Evolutionary conservation across 2,329 filamentous ascomycete species (phyloP), one percentile per base, ranked within the genome.

Genomic region (Tolypocladium capitatum): DNA sequence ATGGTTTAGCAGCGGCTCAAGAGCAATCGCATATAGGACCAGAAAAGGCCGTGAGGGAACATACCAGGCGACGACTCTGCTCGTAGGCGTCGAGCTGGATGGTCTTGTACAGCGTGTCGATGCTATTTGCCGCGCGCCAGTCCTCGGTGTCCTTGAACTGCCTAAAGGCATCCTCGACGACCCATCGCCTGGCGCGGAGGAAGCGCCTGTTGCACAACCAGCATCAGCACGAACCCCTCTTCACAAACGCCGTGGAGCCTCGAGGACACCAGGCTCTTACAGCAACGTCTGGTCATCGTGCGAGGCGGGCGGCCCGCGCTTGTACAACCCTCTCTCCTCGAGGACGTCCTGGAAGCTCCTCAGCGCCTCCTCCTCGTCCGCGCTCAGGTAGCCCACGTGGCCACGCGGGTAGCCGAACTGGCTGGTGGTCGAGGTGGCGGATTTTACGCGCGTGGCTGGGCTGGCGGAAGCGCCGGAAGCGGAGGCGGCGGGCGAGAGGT

Each of bases 71-170:
- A 49, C 84, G 75, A 51, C 86, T 84, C 59, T 84, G 75, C 65
- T 95, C 88, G 62, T 90, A 96, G 48, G 88, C 83, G 2, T 86
- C 78, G 21, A 90, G 68, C 50, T 94, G 87, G 58, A 96, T 94
- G 31, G 85, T 90, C 61, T 85, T 78, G 68, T 95, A 96, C 34
- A 96, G 72, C 41, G 79, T 72, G 52, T 89, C 79, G 44, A 95
- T 76, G 55, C 86, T 73, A 63, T 91, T 91, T 52, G 85, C 80
- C 55, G 78, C 78, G 51, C 90, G 81, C 86, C 90, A 96, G 49
- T 86, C 79, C 65, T 94, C 88, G 0, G 89, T 95, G 47, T 89
- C 86, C 58, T 83, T 81, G 69, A 95, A 94, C 68, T 96, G 90
- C 50, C 70, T 75, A 62, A 83, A 83, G 13, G 90, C 90, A 55